A percentile compares a stretch with the other conserved stretches of the same genome.
Evolutionary conservation across 768 basidiomycete species (phyloP).

Genomic region (Pholiota conissans): DNA sequence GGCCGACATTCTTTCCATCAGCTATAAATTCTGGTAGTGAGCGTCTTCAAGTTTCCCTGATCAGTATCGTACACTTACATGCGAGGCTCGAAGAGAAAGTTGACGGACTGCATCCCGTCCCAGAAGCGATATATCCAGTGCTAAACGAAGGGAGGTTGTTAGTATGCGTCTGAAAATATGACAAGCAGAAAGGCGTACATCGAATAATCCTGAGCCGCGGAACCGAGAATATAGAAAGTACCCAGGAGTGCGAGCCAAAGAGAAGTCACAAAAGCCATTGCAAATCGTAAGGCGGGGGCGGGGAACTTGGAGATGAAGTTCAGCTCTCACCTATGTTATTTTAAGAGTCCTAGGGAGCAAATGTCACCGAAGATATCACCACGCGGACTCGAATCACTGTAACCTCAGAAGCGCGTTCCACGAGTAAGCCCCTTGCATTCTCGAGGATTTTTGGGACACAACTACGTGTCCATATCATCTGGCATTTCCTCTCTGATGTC

Average conservation of each 20-base stretch:
- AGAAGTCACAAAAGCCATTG: constrained; percentile 4
- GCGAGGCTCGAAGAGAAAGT: constrained; percentile 7
- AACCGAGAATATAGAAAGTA: constrained; percentile 4
- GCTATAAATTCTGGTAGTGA: neutral
- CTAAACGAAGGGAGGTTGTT: neutral
- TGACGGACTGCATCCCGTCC: constrained; percentile 16
- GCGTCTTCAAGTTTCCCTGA: too few species aligned
- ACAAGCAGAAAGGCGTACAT: constrained; percentile 1
- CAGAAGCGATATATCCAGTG: constrained; percentile 8
- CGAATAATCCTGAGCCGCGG: constrained; percentile 3
- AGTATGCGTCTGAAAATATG: too few species aligned
- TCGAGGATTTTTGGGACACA: too few species aligned
- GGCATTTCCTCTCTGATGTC: neutral
- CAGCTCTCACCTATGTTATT: too few species aligned
- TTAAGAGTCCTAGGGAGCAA: too few species aligned
- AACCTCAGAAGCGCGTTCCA: neutral
- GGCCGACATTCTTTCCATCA: constrained; percentile 13
- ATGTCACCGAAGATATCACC: too few species aligned
- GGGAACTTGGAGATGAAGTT: too few species aligned
- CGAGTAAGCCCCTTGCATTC: too few species aligned
- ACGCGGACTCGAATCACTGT: too few species aligned
- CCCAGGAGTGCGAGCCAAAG: neutral
- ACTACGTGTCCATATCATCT: too few species aligned
- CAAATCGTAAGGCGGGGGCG: neutral
- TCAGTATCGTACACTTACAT: too few species aligned